Percentiles rank a stretch among this genome's conserved stretches.
These are phyloP conservation scores for Penicillium steckii DNA, from an alignment of 495 filamentous ascomycete species.

Conservation along the genomic window DNA sequence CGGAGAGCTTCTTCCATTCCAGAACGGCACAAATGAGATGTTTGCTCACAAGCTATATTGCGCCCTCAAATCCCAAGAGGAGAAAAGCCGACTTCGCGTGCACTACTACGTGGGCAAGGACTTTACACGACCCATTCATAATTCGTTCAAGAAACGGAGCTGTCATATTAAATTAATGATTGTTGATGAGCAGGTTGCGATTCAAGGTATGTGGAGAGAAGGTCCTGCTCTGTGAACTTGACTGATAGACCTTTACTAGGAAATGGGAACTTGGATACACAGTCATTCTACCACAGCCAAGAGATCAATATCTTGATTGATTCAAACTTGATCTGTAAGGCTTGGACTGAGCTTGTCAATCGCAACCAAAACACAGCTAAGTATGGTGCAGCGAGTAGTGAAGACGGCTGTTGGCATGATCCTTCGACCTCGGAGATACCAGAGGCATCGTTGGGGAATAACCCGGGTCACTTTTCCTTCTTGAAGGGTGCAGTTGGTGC, in stretches of 20 bases:
- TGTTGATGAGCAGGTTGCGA: constrained; percentile 63
- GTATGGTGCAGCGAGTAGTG: constrained; percentile 55
- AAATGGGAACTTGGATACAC: constrained; percentile 80
- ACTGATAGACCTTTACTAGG: constrained; percentile 33
- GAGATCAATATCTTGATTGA: constrained; percentile 77
- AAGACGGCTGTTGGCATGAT: constrained; percentile 57
- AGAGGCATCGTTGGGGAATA: constrained; percentile 56
- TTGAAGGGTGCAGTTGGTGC: constrained; percentile 61
- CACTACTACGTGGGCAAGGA: constrained; percentile 73
- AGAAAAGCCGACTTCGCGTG: constrained; percentile 51
- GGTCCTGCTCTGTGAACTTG: not conserved
- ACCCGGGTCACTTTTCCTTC: constrained; percentile 60
- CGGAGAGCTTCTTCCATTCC: constrained; percentile 70
- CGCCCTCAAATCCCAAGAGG: constrained; percentile 41
- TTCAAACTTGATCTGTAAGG: constrained; percentile 52
- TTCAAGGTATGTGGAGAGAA: constrained; percentile 43
- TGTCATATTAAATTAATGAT: constrained; percentile 79
- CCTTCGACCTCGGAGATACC: constrained; percentile 50
- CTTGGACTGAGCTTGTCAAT: constrained; percentile 61
- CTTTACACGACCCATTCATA: constrained; percentile 62
- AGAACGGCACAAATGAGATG: constrained; percentile 76
- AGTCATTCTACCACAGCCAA: constrained; percentile 74
- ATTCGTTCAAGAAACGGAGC: constrained; percentile 58
- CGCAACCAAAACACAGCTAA: constrained; percentile 69
- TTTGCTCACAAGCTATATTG: constrained; percentile 57